Base-by-base conservation (phyloP, 768 basidiomycete genomes). In the Boletus sensibilis region DNA sequence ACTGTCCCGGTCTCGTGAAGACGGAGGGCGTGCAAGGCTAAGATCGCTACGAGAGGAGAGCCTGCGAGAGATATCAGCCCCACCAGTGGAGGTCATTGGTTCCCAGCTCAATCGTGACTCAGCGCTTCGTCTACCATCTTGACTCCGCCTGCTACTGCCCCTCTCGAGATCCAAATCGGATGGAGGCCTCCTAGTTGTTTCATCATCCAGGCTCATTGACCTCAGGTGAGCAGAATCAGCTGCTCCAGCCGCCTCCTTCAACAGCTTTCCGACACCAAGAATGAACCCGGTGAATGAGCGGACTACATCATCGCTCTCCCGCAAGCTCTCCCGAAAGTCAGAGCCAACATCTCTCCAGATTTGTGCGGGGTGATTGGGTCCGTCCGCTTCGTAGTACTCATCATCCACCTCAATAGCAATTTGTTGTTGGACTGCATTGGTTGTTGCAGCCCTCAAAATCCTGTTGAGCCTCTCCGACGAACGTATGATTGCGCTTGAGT, bases 221-320 rank as follows among this genome's bases (percentile, higher is more conserved):
- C 83, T 82, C 40, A 77, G 66, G 47, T 74, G 74, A 21, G 72
- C 74, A 12, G 69, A 65, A 53, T 69, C 64, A 42, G 71, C 41
- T 49, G 71, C 54, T 18, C 66, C 69, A 25, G 68, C 71, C 23
- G 78, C 69, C 50, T 92, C 90, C 56, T 83, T 79, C 56, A 92
- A 68, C 12, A 87, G 77, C 68, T 82, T 82, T 33, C 92, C 90
- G 7, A 88, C 78, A 33, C 87, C 86, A n/a, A 92, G 73, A 60
- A 93, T 70, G 56, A 93, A 82, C 40, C 83, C 85, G 9, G 91
- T 93, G 68, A 90, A 75, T 8, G 83, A 84, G 52, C 92, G 75
- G 4, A 92, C 86, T 44, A 92, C 75, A 67, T 93, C 91, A 67
- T 93, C 92, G 57, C 87, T 87, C 52, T 84, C 79, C 63, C 86